Conservation (phyloP, 2,329 filamentous ascomycete genomes). For the Pseudocercospora cruenta region DNA sequence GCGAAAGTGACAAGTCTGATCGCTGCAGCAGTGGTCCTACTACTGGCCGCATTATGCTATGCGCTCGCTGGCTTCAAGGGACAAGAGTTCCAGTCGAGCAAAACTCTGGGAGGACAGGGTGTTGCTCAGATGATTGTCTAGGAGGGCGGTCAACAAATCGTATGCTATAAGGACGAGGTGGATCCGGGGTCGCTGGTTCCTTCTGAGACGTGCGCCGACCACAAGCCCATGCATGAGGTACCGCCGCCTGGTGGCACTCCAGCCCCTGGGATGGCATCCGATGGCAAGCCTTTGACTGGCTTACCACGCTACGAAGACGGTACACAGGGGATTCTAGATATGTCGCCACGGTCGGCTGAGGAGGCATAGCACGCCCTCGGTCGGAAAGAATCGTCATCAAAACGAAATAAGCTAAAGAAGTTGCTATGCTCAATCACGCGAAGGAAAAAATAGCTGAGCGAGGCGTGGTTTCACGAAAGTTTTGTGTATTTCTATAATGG, state of each 20-base stretch:
- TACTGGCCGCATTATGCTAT: slow-evolving; percentile 80
- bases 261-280: background rate
- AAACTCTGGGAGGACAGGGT: slow-evolving; percentile 90
- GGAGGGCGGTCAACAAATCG: background rate
- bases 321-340: background rate
- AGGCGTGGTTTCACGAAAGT: background rate
- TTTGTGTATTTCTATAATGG: slow-evolving; percentile 8
- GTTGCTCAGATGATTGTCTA: slow-evolving; percentile 98
- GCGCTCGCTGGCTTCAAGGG: slow-evolving; percentile 76
- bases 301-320: background rate
- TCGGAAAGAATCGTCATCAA: background rate
- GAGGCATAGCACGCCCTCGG: background rate
- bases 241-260: background rate
- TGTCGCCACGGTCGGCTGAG: background rate
- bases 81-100: slow-evolving; percentile 87
- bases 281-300: background rate
- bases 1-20: slow-evolving; percentile 71
- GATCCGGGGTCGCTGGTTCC: background rate
- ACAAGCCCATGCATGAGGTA: background rate
- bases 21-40: slow-evolving; percentile 79
- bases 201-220: background rate
- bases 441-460: background rate
- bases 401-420: background rate
- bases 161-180: background rate
- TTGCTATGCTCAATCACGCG: background rate